Evolutionary conservation across 148 eudicot species (phyloP), one percentile per base, ranked within the genome.

Genomic region (Fagopyrum esculentum): DNA sequence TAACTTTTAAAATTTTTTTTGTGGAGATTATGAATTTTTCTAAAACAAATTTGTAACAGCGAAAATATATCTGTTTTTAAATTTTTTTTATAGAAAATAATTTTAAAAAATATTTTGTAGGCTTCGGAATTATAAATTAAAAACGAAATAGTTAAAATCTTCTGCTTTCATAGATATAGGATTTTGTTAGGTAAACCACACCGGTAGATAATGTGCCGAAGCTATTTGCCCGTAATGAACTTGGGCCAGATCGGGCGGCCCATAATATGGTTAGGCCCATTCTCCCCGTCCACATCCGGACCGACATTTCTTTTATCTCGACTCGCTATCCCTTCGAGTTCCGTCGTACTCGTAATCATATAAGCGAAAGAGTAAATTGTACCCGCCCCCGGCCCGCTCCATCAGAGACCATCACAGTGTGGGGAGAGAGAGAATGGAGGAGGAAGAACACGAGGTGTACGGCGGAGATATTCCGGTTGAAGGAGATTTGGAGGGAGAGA

Each of bases 381-480:
- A 60, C 40, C 66, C 40, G 66, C 66, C 66, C 19, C 66, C 40
- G 10, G 40, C 66, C 66, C 40, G 35, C 66, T 9, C 40, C 35
- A 26, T 60, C 40, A 10, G 13, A 2, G 13, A 2, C 40, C 35
- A 26, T 60, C 40, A 10, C 40, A 2, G 66, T 22, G 66, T 35
- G 40, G 3, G 66, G n/a, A 35, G 47, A 55, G 19, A 30, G 45
- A 19, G 60, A 55, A 90, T 88, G 95, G 97, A 88, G 59, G 97
- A 92, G 75, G 97, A 92, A 74, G 97, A 92, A 70, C 97, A 92
- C 76, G 97, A 92, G 87, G 97, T 92, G 43, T 92, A 92, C 79
- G 97, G 97, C 40, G 97, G 89, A 26, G 97, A 92, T 60, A 92
- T 92, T 48, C 97, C 97, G 8, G 91, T 81, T 45, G 93, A 83